Percentiles rank a stretch among this genome's conserved stretches.
Evolutionary conservation across 2,329 filamentous ascomycete genomes (phyloP).

Genomic region (Ascochyta pisi): DNA sequence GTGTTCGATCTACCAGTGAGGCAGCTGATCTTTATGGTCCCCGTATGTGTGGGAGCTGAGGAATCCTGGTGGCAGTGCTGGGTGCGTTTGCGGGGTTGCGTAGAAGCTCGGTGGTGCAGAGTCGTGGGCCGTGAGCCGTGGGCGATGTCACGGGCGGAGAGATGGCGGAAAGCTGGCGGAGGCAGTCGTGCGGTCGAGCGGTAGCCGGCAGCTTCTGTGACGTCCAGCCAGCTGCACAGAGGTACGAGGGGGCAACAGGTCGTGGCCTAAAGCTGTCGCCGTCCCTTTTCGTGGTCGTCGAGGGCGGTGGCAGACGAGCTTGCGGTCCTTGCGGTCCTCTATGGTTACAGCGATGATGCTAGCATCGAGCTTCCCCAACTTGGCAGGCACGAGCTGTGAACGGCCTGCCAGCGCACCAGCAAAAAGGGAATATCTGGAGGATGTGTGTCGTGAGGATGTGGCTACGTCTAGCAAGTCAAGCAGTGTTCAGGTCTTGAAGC

Average conservation of each 20-base stretch:
- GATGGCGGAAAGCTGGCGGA: conserved; percentile 6
- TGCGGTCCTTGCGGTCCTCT: conserved; percentile 16
- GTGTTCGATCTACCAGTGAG: conserved; percentile 21
- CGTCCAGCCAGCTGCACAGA: neutral
- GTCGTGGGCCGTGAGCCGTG: conserved; percentile 6
- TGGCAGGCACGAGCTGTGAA: conserved; percentile 29
- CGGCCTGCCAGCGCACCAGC: conserved; percentile 14
- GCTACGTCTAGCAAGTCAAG: conserved; percentile 1
- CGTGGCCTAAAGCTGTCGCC: conserved; percentile 2
- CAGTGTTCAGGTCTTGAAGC: conserved; percentile 2
- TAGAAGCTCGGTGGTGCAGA: conserved; percentile 21
- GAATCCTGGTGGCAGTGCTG: neutral
- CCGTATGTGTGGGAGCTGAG: conserved; percentile 14
- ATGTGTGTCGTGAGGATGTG: neutral
- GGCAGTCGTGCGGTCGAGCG: conserved; percentile 7
- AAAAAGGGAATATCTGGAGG: neutral
- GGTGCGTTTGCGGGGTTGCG: conserved; percentile 5
- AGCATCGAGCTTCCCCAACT: conserved; percentile 30
- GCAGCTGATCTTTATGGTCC: conserved; percentile 25
- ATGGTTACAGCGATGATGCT: conserved; percentile 29
- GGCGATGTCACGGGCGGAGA: conserved; percentile 35
- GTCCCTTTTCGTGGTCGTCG: conserved; percentile 2
- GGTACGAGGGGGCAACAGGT: neutral
- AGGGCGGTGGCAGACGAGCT: conserved; percentile 16
- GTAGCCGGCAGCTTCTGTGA: neutral